phyloP scores from a whole-genome alignment of 352 stramenopile genomes.

The Phytophthora melonis region DNA sequence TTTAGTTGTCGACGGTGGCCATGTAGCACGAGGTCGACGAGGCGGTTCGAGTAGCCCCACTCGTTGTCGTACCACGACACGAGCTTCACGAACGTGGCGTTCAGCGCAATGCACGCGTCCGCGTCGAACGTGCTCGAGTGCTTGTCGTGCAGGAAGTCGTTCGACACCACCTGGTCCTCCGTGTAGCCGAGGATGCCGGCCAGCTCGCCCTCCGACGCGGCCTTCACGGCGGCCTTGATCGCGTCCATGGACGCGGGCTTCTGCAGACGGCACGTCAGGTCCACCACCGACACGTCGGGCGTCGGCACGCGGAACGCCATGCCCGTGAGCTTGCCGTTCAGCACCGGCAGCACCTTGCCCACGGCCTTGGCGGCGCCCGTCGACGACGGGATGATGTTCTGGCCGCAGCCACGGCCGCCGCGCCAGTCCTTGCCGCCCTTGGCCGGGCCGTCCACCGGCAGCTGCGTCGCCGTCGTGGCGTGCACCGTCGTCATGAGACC shows the following conservation, averaged over 20 bases:
- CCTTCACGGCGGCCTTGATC: conserved; percentile 97
- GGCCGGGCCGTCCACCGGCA: too few species aligned
- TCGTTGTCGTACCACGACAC: conserved; percentile 99
- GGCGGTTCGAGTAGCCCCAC: conserved; percentile 97
- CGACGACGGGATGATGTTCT: conserved; percentile 51
- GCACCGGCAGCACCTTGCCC: conserved; percentile 76
- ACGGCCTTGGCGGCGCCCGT: conserved; percentile 90
- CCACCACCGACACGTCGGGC: conserved; percentile 90
- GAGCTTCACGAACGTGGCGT: conserved; percentile 99
- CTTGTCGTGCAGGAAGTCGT: conserved; percentile 80
- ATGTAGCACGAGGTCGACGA: conserved; percentile 96
- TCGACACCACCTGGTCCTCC: too few species aligned
- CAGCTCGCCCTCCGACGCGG: conserved; percentile 76
- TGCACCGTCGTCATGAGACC: too few species aligned
- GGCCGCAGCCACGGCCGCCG: too few species aligned
- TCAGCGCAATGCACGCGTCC: conserved; percentile 91
- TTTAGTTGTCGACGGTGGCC: neutral
- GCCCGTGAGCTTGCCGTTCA: conserved; percentile 93
- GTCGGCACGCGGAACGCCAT: conserved; percentile 94
- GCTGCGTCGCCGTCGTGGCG: too few species aligned
- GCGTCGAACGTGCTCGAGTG: conserved; percentile 52
- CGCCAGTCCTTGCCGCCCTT: too few species aligned
- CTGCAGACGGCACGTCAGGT: conserved; percentile 84
- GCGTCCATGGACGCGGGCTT: conserved; percentile 96
- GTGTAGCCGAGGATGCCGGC: too few species aligned